A percentile compares a stretch with the other conserved stretches of the same genome.
Conservation (phyloP, 1,284 basidiomycete genomes). For the Ceratobasidium papillatum region DNA sequence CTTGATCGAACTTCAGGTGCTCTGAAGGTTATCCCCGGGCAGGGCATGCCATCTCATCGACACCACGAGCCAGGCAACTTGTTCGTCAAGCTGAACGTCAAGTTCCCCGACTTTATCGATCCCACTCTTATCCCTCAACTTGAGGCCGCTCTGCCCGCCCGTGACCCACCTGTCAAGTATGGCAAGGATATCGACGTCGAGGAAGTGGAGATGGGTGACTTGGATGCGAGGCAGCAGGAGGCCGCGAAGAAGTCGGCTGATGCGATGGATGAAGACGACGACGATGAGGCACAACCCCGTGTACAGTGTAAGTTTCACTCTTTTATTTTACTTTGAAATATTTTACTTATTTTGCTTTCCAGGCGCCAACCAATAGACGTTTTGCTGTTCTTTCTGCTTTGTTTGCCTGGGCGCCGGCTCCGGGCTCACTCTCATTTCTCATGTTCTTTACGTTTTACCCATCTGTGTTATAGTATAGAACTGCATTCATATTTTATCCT, state of each 20-base stretch:
- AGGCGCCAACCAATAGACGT: slow-evolving; percentile 41
- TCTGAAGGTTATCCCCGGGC: slow-evolving; percentile 89
- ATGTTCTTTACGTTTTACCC: slow-evolving; percentile 33
- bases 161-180: slow-evolving; percentile 74
- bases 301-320: slow-evolving; percentile 70
- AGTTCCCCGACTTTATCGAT: slow-evolving; percentile 89
- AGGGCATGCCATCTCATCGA: slow-evolving; percentile 98
- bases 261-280: slow-evolving; percentile 87
- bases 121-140: slow-evolving; percentile 74
- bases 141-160: slow-evolving; percentile 87
- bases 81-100: slow-evolving; percentile 86
- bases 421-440: slow-evolving; percentile 29
- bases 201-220: slow-evolving; percentile 86
- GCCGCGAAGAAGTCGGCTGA: slow-evolving; percentile 60
- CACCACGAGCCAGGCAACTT: slow-evolving; percentile 98
- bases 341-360: background rate
- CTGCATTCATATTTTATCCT: slow-evolving; percentile 44
- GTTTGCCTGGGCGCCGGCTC: slow-evolving; percentile 25
- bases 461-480: slow-evolving; percentile 41
- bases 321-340: background rate
- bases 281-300: slow-evolving; percentile 68
- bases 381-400: slow-evolving; percentile 24
- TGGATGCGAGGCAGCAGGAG: slow-evolving; percentile 77
- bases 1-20: slow-evolving; percentile 62
- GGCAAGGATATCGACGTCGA: slow-evolving; percentile 77